Percentiles rank a stretch among this genome's conserved stretches.
These are phyloP conservation scores for Ustilago hordei DNA, from an alignment of 1,284 basidiomycete genomes.

Conservation along the genomic window DNA sequence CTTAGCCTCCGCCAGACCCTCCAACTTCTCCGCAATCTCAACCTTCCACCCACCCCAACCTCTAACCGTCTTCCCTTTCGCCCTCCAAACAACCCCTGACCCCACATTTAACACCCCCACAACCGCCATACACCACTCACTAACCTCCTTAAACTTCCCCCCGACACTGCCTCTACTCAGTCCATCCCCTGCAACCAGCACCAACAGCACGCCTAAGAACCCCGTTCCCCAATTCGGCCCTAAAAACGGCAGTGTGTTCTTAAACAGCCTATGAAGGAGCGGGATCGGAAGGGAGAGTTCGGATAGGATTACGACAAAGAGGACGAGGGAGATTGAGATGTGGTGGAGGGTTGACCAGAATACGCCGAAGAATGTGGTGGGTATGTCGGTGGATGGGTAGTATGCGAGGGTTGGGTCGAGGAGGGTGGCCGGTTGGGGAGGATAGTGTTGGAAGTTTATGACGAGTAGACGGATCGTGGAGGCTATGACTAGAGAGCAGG, in stretches of 20 bases:
- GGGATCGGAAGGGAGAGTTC: slow-evolving; percentile 49
- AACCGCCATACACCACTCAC: slow-evolving; percentile 35
- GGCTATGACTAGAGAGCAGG: slow-evolving; percentile 34
- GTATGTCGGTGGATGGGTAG: slow-evolving; percentile 53
- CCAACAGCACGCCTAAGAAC: slow-evolving; percentile 46
- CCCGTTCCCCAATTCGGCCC: slow-evolving; percentile 52
- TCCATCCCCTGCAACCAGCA: slow-evolving; percentile 38
- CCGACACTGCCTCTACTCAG: slow-evolving; percentile 19
- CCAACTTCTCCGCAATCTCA: slow-evolving; percentile 36
- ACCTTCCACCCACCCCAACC: slow-evolving; percentile 34
- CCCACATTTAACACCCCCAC: slow-evolving; percentile 33
- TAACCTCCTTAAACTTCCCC: slow-evolving; percentile 24
- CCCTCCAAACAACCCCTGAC: slow-evolving; percentile 33
- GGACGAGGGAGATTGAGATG: slow-evolving; percentile 24
- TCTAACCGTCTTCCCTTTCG: slow-evolving; percentile 36
- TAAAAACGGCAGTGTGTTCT: slow-evolving; percentile 50
- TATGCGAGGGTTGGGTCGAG: slow-evolving; percentile 13
- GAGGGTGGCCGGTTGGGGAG: slow-evolving; percentile 9
- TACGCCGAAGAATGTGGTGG: slow-evolving; percentile 50
- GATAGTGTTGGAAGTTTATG: slow-evolving; percentile 34
- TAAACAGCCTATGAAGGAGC: slow-evolving; percentile 38
- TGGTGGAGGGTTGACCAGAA: slow-evolving; percentile 60
- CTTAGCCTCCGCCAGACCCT: slow-evolving; percentile 40
- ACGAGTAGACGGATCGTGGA: slow-evolving; percentile 30
- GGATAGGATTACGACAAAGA: slow-evolving; percentile 39